Base-by-base conservation (phyloP, 495 filamentous ascomycete genomes). In the Annulohypoxylon nitens region DNA sequence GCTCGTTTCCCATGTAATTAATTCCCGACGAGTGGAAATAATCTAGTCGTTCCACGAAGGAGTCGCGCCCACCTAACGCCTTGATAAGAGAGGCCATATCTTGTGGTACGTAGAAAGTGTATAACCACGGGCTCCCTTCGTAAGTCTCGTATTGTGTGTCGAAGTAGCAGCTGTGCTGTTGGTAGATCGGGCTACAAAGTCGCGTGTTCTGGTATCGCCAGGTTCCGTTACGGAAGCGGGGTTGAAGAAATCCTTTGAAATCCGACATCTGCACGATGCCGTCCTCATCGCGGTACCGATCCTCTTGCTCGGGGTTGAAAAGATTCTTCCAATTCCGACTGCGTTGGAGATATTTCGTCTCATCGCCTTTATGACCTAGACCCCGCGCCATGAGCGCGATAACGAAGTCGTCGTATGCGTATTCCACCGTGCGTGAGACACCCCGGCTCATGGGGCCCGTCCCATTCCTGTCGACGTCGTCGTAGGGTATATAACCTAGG, bases 1-100 rank as follows among this genome's bases (percentile, higher is more conserved):
- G 91, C 76, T 94, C 91, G 76, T 94, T 92, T 14, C 90, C 90
- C 70, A 93, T 87, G 74, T 93, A 91, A 14, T 88, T 85, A 12
- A 93, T 85, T 0, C 89, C 88, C 37, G 80, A 81, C 8, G 85
- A 80, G 78, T 93, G 91, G 64, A 92, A 87, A 78, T 86, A 93
- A 59, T 85, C 80, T 0, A 94, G 84, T 0, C 91, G 85, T 14
- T 85, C 77, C 16, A 89, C 83, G 68, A 93, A 93, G 11, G 73
- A 67, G 0, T 85, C 79, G 0, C 81, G 78, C 0, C 92, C 92
- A 5, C 91, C 91, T 41, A 92, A 85, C 0, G 84, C 81, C 0
- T 71, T 73, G 57, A 93, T 85, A 0, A 93, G 78, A 0, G 84
- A 77, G 3, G 86, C 84, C 87, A 93, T 91, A 73, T 93, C 90